phyloP scores from a whole-genome alignment of 257 asterid species.

The Solanum arcanum region DNA sequence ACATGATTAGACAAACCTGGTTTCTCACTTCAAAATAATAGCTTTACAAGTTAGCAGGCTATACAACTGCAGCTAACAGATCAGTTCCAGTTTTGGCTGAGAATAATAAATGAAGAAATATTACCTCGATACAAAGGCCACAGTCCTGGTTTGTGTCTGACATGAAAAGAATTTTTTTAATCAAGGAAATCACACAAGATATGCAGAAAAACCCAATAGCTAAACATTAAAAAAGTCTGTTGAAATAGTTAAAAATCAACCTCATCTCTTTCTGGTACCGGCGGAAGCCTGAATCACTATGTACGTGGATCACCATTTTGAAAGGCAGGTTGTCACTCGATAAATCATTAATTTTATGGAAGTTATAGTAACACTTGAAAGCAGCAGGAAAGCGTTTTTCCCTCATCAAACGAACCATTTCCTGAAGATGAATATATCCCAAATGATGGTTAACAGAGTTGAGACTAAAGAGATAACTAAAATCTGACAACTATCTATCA shows the following conservation, averaged over 20 bases:
- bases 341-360: slow-evolving; percentile 44
- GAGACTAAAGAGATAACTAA: not conserved
- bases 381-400: slow-evolving; percentile 75
- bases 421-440: slow-evolving; percentile 32
- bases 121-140: slow-evolving; percentile 99
- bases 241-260: slow-evolving; percentile 20
- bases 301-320: slow-evolving; percentile 94
- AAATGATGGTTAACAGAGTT: not conserved
- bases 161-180: not conserved
- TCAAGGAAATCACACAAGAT: not conserved
- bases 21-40: not conserved
- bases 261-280: slow-evolving; percentile 96
- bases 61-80: not conserved
- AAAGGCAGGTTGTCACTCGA: slow-evolving; percentile 65
- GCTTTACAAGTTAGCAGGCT: not conserved
- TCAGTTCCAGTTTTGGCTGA: not conserved
- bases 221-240: not conserved
- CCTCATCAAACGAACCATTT: slow-evolving; percentile 74
- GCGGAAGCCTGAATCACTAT: slow-evolving; percentile 81
- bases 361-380: slow-evolving; percentile 79
- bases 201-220: not conserved
- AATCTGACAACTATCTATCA: not conserved
- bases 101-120: not conserved
- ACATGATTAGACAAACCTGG: not conserved
- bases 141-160: slow-evolving; percentile 70